phyloP scores from a whole-genome alignment of 306 rosid genomes.

The Vachellia pachyceras region DNA sequence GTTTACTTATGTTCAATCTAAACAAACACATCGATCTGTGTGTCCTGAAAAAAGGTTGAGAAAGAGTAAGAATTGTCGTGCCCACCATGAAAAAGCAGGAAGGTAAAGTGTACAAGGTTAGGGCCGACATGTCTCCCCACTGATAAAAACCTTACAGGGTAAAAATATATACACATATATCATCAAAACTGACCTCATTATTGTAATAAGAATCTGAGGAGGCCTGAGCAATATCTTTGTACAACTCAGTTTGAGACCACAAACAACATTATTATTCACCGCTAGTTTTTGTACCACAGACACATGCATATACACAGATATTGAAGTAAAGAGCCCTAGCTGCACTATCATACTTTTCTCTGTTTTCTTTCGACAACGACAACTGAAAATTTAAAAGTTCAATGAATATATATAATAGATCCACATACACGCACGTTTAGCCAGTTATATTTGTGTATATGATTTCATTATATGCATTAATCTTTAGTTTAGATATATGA shows the following conservation, averaged over 20 bases:
- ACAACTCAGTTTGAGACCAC: no score
- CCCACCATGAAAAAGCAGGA: slow-evolving; percentile 9
- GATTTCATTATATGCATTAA: not conserved
- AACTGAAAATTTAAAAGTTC: not conserved
- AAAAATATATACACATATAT: not conserved
- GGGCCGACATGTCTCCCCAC: slow-evolving; percentile 11
- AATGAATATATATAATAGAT: not conserved
- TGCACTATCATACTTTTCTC: not conserved
- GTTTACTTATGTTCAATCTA: not conserved
- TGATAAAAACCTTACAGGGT: not conserved
- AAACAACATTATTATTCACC: no score
- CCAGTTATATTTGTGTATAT: not conserved
- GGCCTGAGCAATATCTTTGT: not conserved
- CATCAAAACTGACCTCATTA: not conserved
- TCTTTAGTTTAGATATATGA: not conserved
- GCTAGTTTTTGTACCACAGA: slow-evolving; percentile 10
- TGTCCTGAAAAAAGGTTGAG: not conserved
- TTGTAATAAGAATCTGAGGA: not conserved
- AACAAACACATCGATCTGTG: not conserved
- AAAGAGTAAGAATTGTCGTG: not conserved
- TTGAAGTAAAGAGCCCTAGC: not conserved
- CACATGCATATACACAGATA: not conserved
- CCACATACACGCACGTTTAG: not conserved
- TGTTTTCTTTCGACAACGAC: not conserved
- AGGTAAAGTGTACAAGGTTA: not conserved